Base-by-base conservation (phyloP, 805 yeast genomes). In the Ascoidea rubescens region DNA sequence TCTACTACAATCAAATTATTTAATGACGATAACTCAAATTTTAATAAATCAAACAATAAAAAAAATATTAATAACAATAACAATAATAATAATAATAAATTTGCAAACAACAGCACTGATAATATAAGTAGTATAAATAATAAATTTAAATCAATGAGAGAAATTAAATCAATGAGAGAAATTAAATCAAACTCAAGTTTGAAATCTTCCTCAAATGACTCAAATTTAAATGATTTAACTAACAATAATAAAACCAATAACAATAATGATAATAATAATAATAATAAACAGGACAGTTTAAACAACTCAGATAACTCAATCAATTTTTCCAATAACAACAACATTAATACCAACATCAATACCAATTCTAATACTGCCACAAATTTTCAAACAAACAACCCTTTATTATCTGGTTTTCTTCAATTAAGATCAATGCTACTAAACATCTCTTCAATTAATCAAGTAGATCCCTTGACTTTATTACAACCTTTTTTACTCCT, bases 401-500 rank as follows among this genome's bases (percentile, higher is more conserved):
- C 93, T 12, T 73, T 89, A 50, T 69, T 88, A 31, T 78, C 87
- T 21, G 87, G 90, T 1, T 87, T 91, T 59, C 73, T 90, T 31
- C 93, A 85, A 62, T 69, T 93, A 55, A 73, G 95, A 54, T 71
- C 85, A 4, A 84, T 87, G 62, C 66, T 90, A 55, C 72, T 80
- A 30, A 84, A 78, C 46, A 68, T 79, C 5, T 60, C 69, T 28
- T 67, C 70, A 30, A 65, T 88, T 37, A 66, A 72, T 28, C 75
- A 74, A 1, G 74, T 88, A 45, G 95, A 86, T 59, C 74, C 87
- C 21, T 68, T 82, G 54, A 84, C 90, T 1, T 69, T 93, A 30
- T 66, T 90, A 48, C 91, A 84, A 61, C 99, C 99, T 4, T 93
- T 91, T 60, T 71, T 93, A 50, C 70, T 88, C 52, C 82, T 89